These are phyloP conservation scores for Metarhizium anisopliae DNA, from an alignment of 2,329 filamentous ascomycete species.

Conservation along the genomic window DNA sequence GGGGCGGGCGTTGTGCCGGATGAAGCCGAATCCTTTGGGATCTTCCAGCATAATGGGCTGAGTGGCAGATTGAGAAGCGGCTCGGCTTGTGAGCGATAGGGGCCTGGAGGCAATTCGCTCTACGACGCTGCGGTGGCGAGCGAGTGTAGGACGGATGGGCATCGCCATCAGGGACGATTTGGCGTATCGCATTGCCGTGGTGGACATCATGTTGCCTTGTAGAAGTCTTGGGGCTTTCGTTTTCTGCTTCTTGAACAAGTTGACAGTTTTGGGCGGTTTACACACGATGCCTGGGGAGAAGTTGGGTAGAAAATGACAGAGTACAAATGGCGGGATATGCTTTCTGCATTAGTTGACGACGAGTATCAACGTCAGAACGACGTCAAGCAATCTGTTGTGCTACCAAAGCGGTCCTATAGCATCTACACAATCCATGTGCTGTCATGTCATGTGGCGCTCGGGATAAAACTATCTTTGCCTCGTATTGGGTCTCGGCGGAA, in stretches of 20 bases:
- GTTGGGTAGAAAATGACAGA: too few species aligned
- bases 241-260: too few species aligned
- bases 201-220: not conserved
- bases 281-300: too few species aligned
- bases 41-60: conserved; percentile 34
- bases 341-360: not conserved
- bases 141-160: not conserved
- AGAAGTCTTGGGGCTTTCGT: not conserved
- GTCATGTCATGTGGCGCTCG: too few species aligned
- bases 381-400: conserved; percentile 15
- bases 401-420: too few species aligned
- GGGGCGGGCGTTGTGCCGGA: conserved; percentile 37
- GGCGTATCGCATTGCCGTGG: too few species aligned
- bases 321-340: too few species aligned
- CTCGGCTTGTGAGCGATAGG: not conserved
- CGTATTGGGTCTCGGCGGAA: too few species aligned
- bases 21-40: conserved; percentile 28
- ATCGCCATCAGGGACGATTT: not conserved
- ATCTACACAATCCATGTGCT: too few species aligned
- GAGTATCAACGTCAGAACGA: not conserved
- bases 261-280: too few species aligned
- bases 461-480: too few species aligned
- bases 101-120: not conserved
- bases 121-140: not conserved
- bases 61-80: not conserved